phyloP scores from a whole-genome alignment of 352 stramenopile genomes.

The Phytopythium oedochilum region DNA sequence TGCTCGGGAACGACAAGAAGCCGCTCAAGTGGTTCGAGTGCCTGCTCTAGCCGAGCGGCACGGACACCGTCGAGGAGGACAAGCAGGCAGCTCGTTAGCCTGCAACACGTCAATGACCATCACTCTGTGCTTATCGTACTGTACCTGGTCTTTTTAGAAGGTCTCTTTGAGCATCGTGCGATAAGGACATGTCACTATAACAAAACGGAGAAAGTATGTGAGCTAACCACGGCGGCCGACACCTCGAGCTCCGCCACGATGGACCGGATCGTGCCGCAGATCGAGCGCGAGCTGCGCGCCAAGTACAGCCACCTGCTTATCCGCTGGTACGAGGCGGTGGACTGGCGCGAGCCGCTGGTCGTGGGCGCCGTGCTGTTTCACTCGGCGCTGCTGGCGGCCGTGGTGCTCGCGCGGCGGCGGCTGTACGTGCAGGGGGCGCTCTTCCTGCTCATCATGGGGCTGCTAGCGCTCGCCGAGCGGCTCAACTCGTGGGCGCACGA shows the following conservation, averaged over 20 bases:
- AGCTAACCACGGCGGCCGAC: no score
- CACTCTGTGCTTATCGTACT: no score
- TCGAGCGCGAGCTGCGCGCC: conserved; percentile 60
- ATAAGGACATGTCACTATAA: no score
- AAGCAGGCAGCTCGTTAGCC: no score
- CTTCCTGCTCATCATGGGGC: conserved; percentile 57
- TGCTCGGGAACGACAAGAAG: conserved; percentile 44
- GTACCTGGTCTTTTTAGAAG: no score
- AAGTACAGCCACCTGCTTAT: conserved; percentile 77
- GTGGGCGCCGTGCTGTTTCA: conserved; percentile 54
- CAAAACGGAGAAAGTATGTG: no score
- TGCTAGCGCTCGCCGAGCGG: conserved; percentile 50
- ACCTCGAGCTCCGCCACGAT: conserved; percentile 30
- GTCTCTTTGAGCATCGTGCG: no score
- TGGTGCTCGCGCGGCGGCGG: conserved; percentile 55
- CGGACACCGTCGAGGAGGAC: no score
- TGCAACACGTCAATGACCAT: no score
- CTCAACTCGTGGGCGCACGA: conserved; percentile 57
- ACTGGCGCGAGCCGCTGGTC: conserved; percentile 78
- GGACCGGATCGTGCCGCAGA: conserved; percentile 53
- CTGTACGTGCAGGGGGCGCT: conserved; percentile 53
- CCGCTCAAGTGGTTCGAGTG: conserved; percentile 73
- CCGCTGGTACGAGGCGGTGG: conserved; percentile 77
- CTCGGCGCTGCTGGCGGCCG: conserved; percentile 36
- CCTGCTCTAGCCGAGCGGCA: no score